Evolutionary conservation across 2,329 filamentous ascomycete genomes (phyloP).

Genomic region (Fusarium nelsonii): DNA sequence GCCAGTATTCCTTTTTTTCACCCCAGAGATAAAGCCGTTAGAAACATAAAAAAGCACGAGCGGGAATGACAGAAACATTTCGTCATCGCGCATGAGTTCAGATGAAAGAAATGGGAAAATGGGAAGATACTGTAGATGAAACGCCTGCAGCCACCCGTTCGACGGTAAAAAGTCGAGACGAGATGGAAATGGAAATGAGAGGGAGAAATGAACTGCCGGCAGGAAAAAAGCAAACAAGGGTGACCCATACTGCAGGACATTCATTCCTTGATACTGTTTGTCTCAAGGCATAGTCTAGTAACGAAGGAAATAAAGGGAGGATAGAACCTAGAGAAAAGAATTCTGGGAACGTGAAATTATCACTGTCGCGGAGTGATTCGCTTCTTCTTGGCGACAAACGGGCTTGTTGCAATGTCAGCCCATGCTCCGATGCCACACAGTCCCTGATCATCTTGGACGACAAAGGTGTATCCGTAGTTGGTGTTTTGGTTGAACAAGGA

Average conservation of each 20-base stretch:
- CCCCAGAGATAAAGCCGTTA: not conserved
- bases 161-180: not conserved
- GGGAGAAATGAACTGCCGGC: constrained; percentile 13
- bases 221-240: constrained; percentile 7
- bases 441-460: constrained; percentile 15
- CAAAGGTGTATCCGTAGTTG: constrained; percentile 8
- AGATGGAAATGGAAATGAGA: not conserved
- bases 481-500: constrained; percentile 8
- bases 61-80: not conserved
- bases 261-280: constrained; percentile 20
- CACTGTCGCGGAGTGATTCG: constrained; percentile 25
- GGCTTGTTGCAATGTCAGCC: constrained; percentile 35
- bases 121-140: constrained; percentile 30
- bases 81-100: constrained; percentile 13
- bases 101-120: not conserved
- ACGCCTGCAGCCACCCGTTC: constrained; percentile 18
- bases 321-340: not conserved
- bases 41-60: constrained; percentile 1
- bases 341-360: constrained; percentile 4
- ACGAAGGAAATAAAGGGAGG: not conserved
- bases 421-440: constrained; percentile 42
- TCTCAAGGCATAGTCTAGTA: not conserved
- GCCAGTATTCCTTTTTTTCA: not conserved
- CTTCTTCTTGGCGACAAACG: constrained; percentile 26
- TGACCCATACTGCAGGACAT: constrained; percentile 8